Evolutionary conservation across 208 protist genomes (phyloP), one percentile per base, ranked within the genome.

Genomic region (Phytomonas sp.): DNA sequence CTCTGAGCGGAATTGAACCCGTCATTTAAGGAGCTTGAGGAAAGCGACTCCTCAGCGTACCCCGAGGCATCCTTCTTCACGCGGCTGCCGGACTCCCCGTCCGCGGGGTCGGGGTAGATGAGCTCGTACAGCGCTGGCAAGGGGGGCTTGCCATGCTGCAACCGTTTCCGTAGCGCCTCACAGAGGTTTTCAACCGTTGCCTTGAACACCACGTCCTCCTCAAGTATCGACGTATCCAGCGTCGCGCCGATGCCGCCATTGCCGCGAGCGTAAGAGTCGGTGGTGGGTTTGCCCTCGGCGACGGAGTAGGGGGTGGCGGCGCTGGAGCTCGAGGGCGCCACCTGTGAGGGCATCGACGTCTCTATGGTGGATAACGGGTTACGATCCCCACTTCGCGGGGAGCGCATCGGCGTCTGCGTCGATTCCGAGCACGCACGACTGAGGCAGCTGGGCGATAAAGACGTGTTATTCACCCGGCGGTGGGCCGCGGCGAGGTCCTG

Each of bases 1-100:
- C 71, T 67, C 69, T 91, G 82, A 1, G 84, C 85, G 6, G 73
- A 68, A 36, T 75, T 75, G 77, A 96, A 96, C 64, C 78, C 76
- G 36, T 80, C 71, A 13, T 84, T 79, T 5, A 86, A 43, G 23
- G 72, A 75, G 30, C 72, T 73, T 20, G 75, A 59, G 23, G 73
- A 68, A 28, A 68, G 68, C 26, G 53, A 62, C n/a, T 63, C 60
- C 64, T 74, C 75, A 26, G 59, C 70, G 17, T 75, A 62, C 32
- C 63, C 67, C 20, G 73, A 59, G 13, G 62, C 65, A 8, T 62
- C 75, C 4, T 60, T 17, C 23, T 33, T 65, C 8, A 60, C 60
- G 56, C 26, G 66, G 51, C 32, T 74, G 67, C 62, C 66, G 36
- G 68, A 60, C 46, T 40, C 36, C 40, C 67, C 31, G 33, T 33